A percentile compares a stretch with the other conserved stretches of the same genome.
phyloP scores from a whole-genome alignment of 2,329 filamentous ascomycete species.

The Sarocladium oryzae region DNA sequence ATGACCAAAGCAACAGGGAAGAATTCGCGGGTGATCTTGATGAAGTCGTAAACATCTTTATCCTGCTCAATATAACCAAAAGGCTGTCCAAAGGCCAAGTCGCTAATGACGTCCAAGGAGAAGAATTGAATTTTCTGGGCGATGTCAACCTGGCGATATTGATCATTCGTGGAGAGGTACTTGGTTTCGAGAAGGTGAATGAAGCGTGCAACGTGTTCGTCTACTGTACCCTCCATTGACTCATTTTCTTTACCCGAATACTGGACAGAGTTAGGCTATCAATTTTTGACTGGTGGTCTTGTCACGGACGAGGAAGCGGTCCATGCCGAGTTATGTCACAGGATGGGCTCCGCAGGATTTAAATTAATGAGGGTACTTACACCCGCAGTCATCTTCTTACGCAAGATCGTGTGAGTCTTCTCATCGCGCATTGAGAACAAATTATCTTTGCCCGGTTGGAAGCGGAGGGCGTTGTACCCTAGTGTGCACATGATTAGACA shows the following conservation, averaged over 20 bases:
- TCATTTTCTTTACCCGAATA: constrained; percentile 50
- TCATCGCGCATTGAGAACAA: constrained; percentile 26
- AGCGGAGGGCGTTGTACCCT: constrained; percentile 34
- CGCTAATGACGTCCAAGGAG: constrained; percentile 49
- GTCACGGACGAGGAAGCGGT: neutral
- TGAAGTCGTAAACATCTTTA: constrained; percentile 41
- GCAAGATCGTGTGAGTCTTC: constrained; percentile 33
- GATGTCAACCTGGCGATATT: constrained; percentile 40
- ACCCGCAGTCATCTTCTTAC: constrained; percentile 43
- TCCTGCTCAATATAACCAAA: constrained; percentile 45
- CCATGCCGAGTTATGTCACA: constrained; percentile 12
- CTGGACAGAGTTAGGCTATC: neutral
- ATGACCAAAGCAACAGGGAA: constrained; percentile 38
- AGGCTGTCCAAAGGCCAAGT: constrained; percentile 42
- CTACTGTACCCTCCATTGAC: constrained; percentile 41
- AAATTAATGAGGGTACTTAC: constrained; percentile 14
- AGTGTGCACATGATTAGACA: neutral
- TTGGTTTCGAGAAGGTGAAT: constrained; percentile 41
- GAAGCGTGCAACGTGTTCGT: constrained; percentile 38
- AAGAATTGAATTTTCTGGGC: constrained; percentile 47
- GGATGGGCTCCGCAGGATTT: neutral
- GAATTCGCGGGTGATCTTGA: constrained; percentile 35
- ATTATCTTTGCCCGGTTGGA: constrained; percentile 25
- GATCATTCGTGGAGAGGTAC: constrained; percentile 29
- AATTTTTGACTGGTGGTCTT: neutral